phyloP scores from a whole-genome alignment of 768 basidiomycete genomes.

The Kwoniella mangroviensis region DNA sequence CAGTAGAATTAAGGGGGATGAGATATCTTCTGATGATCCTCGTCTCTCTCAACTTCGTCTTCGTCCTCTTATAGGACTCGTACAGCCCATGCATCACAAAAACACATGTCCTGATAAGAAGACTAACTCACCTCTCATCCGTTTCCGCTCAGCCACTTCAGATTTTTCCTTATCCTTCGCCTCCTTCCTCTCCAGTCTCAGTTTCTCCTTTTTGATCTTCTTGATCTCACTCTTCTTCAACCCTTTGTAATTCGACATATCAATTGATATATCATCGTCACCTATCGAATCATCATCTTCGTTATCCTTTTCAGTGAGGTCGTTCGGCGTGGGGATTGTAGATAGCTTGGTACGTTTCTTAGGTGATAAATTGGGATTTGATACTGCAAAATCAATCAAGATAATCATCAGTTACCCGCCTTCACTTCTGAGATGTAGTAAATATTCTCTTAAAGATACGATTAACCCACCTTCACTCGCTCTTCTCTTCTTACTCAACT shows the following conservation, averaged over 20 bases:
- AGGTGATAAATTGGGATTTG: slow-evolving; percentile 9
- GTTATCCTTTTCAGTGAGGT: background rate
- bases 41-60: background rate
- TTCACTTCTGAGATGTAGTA: background rate
- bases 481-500: slow-evolving; percentile 51
- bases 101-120: background rate
- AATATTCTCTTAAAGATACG: background rate
- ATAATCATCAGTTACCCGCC: slow-evolving; percentile 26
- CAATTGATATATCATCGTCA: background rate
- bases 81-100: no score
- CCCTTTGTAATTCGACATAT: slow-evolving; percentile 25
- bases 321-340: background rate
- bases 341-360: slow-evolving; percentile 58
- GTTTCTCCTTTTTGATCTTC: slow-evolving; percentile 73
- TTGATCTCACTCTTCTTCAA: slow-evolving; percentile 65
- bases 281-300: slow-evolving; percentile 21
- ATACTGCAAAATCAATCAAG: background rate
- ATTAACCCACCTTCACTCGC: slow-evolving; percentile 40
- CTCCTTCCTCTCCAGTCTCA: slow-evolving; percentile 67
- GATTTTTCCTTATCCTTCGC: slow-evolving; percentile 75
- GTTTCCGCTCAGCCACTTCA: slow-evolving; percentile 61
- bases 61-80: no score
- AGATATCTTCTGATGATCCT: background rate
- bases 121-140: slow-evolving; percentile 47
- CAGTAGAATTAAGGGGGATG: background rate